A percentile compares a stretch with the other conserved stretches of the same genome.
Evolutionary conservation across 2,329 filamentous ascomycete species (phyloP).

Genomic region (Celoporthe dispersa): DNA sequence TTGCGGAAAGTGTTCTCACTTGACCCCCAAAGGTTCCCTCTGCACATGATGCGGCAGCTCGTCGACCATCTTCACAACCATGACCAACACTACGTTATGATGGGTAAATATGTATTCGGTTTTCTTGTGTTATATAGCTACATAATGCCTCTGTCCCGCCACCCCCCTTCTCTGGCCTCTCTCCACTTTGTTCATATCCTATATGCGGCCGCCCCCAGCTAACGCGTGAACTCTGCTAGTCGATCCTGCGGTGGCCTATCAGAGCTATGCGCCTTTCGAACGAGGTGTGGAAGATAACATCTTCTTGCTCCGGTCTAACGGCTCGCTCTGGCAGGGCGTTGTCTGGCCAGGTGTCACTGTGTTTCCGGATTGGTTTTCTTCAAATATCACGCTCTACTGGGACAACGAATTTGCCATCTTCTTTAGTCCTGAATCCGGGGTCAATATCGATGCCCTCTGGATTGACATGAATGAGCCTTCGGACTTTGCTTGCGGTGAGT

Average conservation of each 20-base stretch:
- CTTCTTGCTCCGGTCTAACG: slow-evolving; percentile 58
- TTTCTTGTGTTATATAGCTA: neutral
- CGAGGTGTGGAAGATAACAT: slow-evolving; percentile 48
- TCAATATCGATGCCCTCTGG: slow-evolving; percentile 80
- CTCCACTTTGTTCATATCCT: neutral
- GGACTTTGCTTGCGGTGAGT: slow-evolving; percentile 48
- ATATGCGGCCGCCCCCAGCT: neutral
- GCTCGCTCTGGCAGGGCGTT: slow-evolving; percentile 62
- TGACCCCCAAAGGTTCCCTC: slow-evolving; percentile 66
- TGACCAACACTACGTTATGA: slow-evolving; percentile 73
- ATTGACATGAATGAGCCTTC: slow-evolving; percentile 70
- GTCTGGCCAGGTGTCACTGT: slow-evolving; percentile 78
- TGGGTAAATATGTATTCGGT: slow-evolving; percentile 46
- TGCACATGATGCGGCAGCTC: slow-evolving; percentile 66
- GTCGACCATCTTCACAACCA: slow-evolving; percentile 68
- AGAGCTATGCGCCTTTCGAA: slow-evolving; percentile 49
- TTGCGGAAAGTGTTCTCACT: slow-evolving; percentile 64
- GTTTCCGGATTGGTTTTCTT: slow-evolving; percentile 78
- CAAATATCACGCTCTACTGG: slow-evolving; percentile 70
- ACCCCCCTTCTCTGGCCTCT: neutral
- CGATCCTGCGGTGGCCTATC: slow-evolving; percentile 66
- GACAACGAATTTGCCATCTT: slow-evolving; percentile 67
- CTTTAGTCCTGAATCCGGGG: slow-evolving; percentile 65
- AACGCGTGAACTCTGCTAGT: slow-evolving; percentile 67
- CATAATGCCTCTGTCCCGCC: neutral